Conservation (phyloP, 2,329 filamentous ascomycete species). For the Cladobotryum mycophilum region DNA sequence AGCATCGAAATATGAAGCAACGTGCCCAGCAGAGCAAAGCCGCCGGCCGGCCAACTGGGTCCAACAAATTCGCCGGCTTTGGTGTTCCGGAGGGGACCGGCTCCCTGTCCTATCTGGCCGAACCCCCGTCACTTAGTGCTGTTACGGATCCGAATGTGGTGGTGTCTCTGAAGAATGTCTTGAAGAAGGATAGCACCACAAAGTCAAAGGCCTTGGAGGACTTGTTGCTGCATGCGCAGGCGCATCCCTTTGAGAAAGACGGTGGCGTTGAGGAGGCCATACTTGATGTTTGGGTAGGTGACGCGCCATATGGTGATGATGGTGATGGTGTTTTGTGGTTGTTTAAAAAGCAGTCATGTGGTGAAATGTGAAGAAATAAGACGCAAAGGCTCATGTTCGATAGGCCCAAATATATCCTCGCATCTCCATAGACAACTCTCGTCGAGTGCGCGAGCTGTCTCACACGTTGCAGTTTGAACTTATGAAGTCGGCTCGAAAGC, state of each 20-base stretch:
- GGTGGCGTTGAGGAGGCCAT: conserved; percentile 71
- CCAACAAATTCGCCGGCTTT: conserved; percentile 27
- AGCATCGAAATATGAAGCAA: conserved; percentile 21
- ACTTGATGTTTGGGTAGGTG: conserved; percentile 76
- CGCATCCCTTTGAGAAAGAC: conserved; percentile 45
- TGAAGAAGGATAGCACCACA: conserved; percentile 89
- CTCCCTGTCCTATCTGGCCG: conserved; percentile 76
- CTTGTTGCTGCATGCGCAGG: conserved; percentile 57
- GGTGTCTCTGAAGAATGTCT: conserved; percentile 86
- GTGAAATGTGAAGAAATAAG: neutral
- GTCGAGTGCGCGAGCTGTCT: conserved; percentile 79
- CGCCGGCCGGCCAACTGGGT: conserved; percentile 17
- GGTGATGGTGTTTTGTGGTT: no score
- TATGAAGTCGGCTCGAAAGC: conserved; percentile 63
- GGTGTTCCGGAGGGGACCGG: conserved; percentile 35
- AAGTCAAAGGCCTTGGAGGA: conserved; percentile 89
- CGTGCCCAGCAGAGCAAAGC: conserved; percentile 21
- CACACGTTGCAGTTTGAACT: conserved; percentile 65
- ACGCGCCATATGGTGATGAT: no score
- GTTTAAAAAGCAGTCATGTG: no score
- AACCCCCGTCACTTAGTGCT: conserved; percentile 71
- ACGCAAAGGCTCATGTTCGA: conserved; percentile 3
- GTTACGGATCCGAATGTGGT: conserved; percentile 77
- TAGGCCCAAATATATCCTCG: conserved; percentile 83
- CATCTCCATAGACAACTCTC: conserved; percentile 81